Percentiles rank a stretch among this genome's conserved stretches.
Conservation (phyloP, 805 yeast genomes). For the Schizosaccharomyces cryophilus region DNA sequence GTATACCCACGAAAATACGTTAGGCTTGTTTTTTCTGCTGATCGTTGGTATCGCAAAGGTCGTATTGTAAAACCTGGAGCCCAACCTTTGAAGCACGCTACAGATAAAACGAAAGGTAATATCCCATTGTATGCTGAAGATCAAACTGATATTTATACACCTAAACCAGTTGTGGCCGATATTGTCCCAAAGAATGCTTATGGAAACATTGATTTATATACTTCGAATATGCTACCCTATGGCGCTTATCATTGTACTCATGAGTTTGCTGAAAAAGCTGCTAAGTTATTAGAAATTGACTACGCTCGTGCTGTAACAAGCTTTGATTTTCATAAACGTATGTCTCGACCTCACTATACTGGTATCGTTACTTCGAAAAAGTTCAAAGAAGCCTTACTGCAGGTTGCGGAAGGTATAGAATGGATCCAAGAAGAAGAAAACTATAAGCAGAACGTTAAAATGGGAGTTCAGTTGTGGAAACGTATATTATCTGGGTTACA, state of each 20-base stretch:
- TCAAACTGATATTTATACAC: constrained; percentile 48
- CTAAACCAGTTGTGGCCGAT: constrained; percentile 45
- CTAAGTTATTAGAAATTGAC: constrained; percentile 42
- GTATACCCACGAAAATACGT: constrained; percentile 46
- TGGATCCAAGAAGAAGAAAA: not conserved
- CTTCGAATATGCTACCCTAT: constrained; percentile 59
- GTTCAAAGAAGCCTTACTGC: constrained; percentile 30
- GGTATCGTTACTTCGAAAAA: constrained; percentile 56
- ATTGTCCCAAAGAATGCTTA: constrained; percentile 47
- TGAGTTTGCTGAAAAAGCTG: constrained; percentile 37
- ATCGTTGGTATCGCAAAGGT: constrained; percentile 71
- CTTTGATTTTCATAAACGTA: constrained; percentile 41
- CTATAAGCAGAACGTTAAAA: not conserved
- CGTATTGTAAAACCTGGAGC: constrained; percentile 47
- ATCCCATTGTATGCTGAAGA: constrained; percentile 42
- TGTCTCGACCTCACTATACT: constrained; percentile 37
- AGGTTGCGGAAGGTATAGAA: constrained; percentile 15
- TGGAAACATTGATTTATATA: constrained; percentile 66
- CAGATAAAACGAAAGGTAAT: not conserved
- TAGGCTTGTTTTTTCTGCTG: constrained; percentile 38
- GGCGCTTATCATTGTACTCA: constrained; percentile 40
- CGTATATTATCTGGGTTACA: not conserved
- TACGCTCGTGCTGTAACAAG: constrained; percentile 56
- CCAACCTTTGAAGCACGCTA: constrained; percentile 30
- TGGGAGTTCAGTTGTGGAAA: not conserved